These are phyloP conservation scores for Panicum miliaceum DNA, from an alignment of 176 grass and related monocot species.

Conservation along the genomic window DNA sequence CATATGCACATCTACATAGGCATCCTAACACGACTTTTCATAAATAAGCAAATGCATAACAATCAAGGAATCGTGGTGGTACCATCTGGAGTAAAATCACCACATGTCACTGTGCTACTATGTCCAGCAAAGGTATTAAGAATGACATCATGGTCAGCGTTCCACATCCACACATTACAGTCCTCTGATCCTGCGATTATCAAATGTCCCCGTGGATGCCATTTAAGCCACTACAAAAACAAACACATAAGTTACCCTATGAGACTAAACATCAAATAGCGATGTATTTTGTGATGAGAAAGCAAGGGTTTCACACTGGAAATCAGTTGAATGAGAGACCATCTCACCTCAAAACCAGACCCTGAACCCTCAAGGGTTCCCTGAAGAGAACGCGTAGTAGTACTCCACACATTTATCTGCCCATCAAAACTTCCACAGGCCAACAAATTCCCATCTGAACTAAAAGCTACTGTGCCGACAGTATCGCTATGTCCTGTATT, in stretches of 20 bases:
- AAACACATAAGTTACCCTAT: background rate
- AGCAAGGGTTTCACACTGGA: background rate
- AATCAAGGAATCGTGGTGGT: slow-evolving; percentile 24
- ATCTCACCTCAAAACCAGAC: slow-evolving; percentile 83
- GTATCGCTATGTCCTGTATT: slow-evolving; percentile 76
- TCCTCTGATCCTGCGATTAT: slow-evolving; percentile 93
- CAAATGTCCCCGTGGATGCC: slow-evolving; percentile 84
- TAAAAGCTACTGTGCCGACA: slow-evolving; percentile 72
- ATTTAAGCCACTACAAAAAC: slow-evolving; percentile 84
- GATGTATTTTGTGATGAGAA: slow-evolving; percentile 11
- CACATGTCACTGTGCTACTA: slow-evolving; percentile 79
- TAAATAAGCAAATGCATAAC: background rate
- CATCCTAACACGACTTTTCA: background rate
- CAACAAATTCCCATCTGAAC: slow-evolving; percentile 84
- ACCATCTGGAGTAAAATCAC: slow-evolving; percentile 89
- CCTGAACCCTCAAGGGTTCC: slow-evolving; percentile 79
- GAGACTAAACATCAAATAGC: background rate
- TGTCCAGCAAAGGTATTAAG: slow-evolving; percentile 89
- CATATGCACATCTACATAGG: background rate
- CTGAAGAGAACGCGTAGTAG: slow-evolving; percentile 57
- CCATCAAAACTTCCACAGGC: slow-evolving; percentile 91
- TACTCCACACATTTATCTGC: slow-evolving; percentile 72
- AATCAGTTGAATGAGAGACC: slow-evolving; percentile 14
- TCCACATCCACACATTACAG: slow-evolving; percentile 92
- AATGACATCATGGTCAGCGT: slow-evolving; percentile 61